Percentiles rank a stretch among this genome's conserved stretches.
These are phyloP conservation scores for Protomyces gravidus DNA, from an alignment of 1,139 yeast species.

Conservation along the genomic window DNA sequence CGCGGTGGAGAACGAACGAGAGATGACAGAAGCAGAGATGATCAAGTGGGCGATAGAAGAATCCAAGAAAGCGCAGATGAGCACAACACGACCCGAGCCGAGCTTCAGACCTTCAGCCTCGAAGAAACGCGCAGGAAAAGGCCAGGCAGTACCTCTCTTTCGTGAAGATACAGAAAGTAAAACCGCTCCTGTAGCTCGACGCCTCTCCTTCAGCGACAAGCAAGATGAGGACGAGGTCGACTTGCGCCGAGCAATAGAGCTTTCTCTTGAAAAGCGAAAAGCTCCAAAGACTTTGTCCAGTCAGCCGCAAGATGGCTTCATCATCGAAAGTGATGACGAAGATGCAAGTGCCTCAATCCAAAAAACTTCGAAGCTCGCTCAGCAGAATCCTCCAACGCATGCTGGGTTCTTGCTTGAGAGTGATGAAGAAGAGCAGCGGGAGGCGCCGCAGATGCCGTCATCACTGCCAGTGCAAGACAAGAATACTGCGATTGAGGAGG, in stretches of 20 bases:
- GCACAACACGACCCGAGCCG: constrained; percentile 15
- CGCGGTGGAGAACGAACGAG: background rate
- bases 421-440: constrained; percentile 25
- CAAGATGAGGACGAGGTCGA: background rate
- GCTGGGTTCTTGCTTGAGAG: constrained; percentile 9
- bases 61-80: constrained; percentile 18
- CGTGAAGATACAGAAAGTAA: background rate
- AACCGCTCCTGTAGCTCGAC: background rate
- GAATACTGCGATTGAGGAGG: background rate
- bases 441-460: background rate
- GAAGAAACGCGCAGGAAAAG: background rate
- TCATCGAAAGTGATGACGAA: constrained; percentile 19
- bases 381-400: background rate
- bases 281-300: no score
- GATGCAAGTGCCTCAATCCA: background rate
- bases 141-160: background rate
- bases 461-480: background rate
- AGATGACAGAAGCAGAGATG: constrained; percentile 25
- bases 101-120: constrained; percentile 12
- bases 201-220: background rate
- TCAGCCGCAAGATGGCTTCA: constrained; percentile 12
- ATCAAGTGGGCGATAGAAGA: constrained; percentile 24
- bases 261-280: background rate
- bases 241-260: background rate
- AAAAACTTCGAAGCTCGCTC: no score